Evolutionary conservation across 2,329 filamentous ascomycete genomes (phyloP), one percentile per base, ranked within the genome.

Genomic region (Delphinella strobiligena): DNA sequence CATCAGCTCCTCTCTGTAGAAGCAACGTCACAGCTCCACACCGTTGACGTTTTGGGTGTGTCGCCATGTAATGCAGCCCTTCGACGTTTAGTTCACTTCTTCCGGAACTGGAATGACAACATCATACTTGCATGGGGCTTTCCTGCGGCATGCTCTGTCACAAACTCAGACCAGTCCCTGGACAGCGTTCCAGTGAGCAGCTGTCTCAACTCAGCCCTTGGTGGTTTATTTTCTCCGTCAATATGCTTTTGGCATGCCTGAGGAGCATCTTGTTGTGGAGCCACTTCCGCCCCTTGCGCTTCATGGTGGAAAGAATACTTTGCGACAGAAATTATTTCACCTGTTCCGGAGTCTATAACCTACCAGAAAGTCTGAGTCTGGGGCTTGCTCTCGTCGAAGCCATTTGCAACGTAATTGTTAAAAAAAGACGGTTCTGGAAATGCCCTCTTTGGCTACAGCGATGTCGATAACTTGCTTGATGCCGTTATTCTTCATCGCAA

Each of bases 21-120:
- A 67, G 42, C 42, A 64, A 46, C 8, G 36, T 53, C 3, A 51
- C 64, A 4, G 62, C 63, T 1, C 63, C 63, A 10, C 58, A 55
- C 1, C 55, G 47, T 19, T 61, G 60, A n/a, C 64, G 54, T 2
- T 56, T 48, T 1, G 62, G 62, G 43, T 59, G 53, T 16, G 61
- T 64, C 8, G 47, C 43, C 16, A 60, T 45, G 17, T 55, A 47
- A 10, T 38, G 24, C 7, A 55, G 47, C 18, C 50, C 52, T 53
- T 36, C 32, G 9, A 9, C 3, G 7, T 1, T 11, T 16, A 11
- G 8, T 30, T 33, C 19, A 31, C 31, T 29, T 29, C 2, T 27
- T 35, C 10, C 19, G 11, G 17, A 38, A 22, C 11, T 14, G 5
- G 12, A 12, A 18, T 9, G 16, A 31, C 5, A 18, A 27, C 34